These are phyloP conservation scores for Erigeron philadelphicus DNA, from an alignment of 140 eudicot species.

Conservation along the genomic window DNA sequence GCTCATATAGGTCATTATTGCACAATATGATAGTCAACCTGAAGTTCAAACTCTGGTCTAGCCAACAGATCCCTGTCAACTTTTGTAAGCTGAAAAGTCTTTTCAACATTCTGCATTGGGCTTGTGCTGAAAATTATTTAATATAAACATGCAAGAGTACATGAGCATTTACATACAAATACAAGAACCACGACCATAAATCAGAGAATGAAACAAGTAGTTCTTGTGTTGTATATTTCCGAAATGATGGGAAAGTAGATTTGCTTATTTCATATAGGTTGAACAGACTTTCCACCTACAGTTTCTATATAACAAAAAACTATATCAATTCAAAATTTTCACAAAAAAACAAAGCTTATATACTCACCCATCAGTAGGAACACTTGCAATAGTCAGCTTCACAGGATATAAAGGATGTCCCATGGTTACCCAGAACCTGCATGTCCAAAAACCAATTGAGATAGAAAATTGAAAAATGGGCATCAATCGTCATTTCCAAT, in stretches of 20 bases:
- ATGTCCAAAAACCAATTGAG: constrained; percentile 26
- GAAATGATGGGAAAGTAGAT: not conserved
- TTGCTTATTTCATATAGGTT: constrained; percentile 6
- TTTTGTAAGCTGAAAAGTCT: constrained; percentile 76
- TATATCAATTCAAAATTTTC: not conserved
- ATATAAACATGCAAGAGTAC: constrained; percentile 11
- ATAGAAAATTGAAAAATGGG: not conserved
- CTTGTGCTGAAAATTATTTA: constrained; percentile 48
- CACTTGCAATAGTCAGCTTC: constrained; percentile 59
- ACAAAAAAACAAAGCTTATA: not conserved
- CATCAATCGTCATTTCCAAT: constrained; percentile 14
- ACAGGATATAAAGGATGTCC: constrained; percentile 68
- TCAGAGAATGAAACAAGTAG: not conserved
- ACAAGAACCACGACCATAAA: constrained; percentile 6
- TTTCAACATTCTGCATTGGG: constrained; percentile 78
- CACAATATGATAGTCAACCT: constrained; percentile 27
- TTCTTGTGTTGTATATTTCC: not conserved
- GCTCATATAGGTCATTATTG: not conserved
- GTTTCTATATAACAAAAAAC: not conserved
- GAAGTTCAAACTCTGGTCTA: constrained; percentile 54
- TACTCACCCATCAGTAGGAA: constrained; percentile 88
- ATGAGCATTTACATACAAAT: not conserved
- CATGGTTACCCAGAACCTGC: constrained; percentile 78
- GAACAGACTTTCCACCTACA: constrained; percentile 6
- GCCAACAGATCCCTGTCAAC: constrained; percentile 63